A percentile compares a stretch with the other conserved stretches of the same genome.
Evolutionary conservation across 2,329 filamentous ascomycete genomes (phyloP).

Genomic region (Ceratocystis harringtonii): DNA sequence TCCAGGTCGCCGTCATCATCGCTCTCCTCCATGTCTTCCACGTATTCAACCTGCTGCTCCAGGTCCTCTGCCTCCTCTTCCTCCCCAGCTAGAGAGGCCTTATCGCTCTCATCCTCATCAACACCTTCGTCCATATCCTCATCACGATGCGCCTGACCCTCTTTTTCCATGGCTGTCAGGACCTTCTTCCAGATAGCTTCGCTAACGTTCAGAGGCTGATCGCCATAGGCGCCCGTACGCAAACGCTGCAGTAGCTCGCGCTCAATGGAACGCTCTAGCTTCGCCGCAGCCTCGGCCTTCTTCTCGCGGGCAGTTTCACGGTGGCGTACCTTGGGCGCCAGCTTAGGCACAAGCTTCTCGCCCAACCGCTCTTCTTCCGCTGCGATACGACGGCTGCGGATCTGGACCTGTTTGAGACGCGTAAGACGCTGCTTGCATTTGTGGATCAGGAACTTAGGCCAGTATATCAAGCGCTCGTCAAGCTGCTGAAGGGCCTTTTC

Average conservation of each 20-base stretch:
- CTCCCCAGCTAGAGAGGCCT: conserved; percentile 37
- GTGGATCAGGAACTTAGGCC: conserved; percentile 82
- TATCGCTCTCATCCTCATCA: conserved; percentile 50
- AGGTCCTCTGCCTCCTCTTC: conserved; percentile 77
- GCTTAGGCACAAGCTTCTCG: conserved; percentile 72
- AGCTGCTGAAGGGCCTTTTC: conserved; percentile 76
- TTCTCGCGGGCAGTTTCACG: conserved; percentile 62
- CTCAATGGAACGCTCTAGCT: conserved; percentile 92
- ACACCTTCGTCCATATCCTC: conserved; percentile 81
- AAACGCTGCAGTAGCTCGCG: conserved; percentile 83
- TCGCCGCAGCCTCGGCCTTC: conserved; percentile 68
- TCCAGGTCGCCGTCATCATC: conserved; percentile 73
- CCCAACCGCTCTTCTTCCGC: conserved; percentile 82
- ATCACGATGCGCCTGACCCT: conserved; percentile 68
- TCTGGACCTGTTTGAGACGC: conserved; percentile 78
- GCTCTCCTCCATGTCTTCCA: conserved; percentile 76
- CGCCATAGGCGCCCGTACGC: conserved; percentile 84
- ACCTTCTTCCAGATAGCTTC: conserved; percentile 97
- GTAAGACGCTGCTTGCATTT: conserved; percentile 96
- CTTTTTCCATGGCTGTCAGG: conserved; percentile 72
- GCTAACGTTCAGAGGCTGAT: conserved; percentile 87
- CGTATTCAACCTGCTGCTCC: conserved; percentile 73
- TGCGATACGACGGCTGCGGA: conserved; percentile 62
- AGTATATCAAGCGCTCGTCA: conserved; percentile 76
- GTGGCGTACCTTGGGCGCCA: conserved; percentile 77